Conservation (phyloP, 768 basidiomycete species). For the Mycena galericulata region DNA sequence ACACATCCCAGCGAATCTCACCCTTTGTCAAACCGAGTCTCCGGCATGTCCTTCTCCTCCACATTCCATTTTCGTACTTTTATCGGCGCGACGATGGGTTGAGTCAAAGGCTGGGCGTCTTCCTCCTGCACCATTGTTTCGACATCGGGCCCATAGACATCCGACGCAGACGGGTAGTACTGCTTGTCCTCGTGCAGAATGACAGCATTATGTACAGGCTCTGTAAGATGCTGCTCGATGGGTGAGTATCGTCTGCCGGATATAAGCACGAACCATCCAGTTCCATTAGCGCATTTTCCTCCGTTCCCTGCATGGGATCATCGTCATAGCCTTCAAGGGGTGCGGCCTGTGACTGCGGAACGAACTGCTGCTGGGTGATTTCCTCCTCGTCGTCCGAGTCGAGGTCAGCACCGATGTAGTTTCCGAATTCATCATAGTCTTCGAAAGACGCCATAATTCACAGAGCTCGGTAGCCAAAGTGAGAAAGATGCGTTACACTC, state of each 20-base stretch:
- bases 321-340: constrained; percentile 90
- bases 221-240: constrained; percentile 52
- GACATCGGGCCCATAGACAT: constrained; percentile 93
- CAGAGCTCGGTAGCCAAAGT: neutral
- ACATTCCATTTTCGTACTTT: constrained; percentile 96
- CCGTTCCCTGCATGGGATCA: constrained; percentile 65
- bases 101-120: constrained; percentile 93
- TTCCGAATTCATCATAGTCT: constrained; percentile 52
- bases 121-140: constrained; percentile 99
- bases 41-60: constrained; percentile 95
- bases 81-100: constrained; percentile 95
- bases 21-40: constrained; percentile 98
- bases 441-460: constrained; percentile 72
- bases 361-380: constrained; percentile 63
- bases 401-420: constrained; percentile 90
- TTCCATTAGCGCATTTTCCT: constrained; percentile 82
- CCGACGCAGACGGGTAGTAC: constrained; percentile 93
- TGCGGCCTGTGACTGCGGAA: constrained; percentile 53
- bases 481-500: neutral
- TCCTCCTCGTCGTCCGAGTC: constrained; percentile 89
- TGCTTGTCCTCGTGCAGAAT: constrained; percentile 97
- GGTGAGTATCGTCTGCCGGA: constrained; percentile 30
- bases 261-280: constrained; percentile 72
- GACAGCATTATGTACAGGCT: constrained; percentile 84
- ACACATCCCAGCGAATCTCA: constrained; percentile 53